Percentiles rank a stretch among this genome's conserved stretches.
phyloP scores from a whole-genome alignment of 805 yeast species.

The Phaffomyces antillensis region DNA sequence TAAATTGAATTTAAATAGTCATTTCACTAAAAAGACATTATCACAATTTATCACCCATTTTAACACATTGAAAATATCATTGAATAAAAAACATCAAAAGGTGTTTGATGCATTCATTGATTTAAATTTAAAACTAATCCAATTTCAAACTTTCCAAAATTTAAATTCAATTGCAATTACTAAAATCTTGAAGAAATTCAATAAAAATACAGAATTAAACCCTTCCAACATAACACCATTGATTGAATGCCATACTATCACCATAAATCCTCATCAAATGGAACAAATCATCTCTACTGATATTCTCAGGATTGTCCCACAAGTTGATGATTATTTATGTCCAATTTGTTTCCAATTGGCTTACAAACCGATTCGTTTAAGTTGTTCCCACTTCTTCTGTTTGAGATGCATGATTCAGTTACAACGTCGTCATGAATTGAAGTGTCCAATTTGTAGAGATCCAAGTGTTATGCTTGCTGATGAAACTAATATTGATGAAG shows the following conservation, averaged over 20 bases:
- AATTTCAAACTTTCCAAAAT: conserved; percentile 51
- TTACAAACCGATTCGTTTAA: conserved; percentile 59
- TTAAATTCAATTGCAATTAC: conserved; percentile 57
- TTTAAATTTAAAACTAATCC: conserved; percentile 48
- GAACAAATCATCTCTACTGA: conserved; percentile 43
- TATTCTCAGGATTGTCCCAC: conserved; percentile 56
- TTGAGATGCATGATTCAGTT: conserved; percentile 64
- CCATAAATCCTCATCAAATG: conserved; percentile 7
- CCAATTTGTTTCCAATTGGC: conserved; percentile 68
- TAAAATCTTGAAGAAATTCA: conserved; percentile 70
- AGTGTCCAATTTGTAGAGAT: conserved; percentile 61
- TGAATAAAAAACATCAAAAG: conserved; percentile 32
- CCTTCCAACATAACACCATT: conserved; percentile 25
- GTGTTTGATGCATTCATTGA: conserved; percentile 45
- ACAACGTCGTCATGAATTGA: conserved; percentile 48
- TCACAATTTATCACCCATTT: conserved; percentile 36
- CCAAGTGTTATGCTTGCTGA: conserved; percentile 52
- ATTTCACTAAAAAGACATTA: conserved; percentile 38
- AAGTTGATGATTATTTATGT: conserved; percentile 68
- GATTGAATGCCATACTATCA: conserved; percentile 5
- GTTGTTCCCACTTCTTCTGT: conserved; percentile 65
- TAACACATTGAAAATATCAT: conserved; percentile 30
- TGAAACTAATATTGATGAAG: conserved; percentile 49
- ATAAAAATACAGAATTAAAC: conserved; percentile 57
- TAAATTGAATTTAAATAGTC: conserved; percentile 53